These are phyloP conservation scores for Dictyostelium brefeldianum DNA, from an alignment of 78 protist species.

Conservation along the genomic window DNA sequence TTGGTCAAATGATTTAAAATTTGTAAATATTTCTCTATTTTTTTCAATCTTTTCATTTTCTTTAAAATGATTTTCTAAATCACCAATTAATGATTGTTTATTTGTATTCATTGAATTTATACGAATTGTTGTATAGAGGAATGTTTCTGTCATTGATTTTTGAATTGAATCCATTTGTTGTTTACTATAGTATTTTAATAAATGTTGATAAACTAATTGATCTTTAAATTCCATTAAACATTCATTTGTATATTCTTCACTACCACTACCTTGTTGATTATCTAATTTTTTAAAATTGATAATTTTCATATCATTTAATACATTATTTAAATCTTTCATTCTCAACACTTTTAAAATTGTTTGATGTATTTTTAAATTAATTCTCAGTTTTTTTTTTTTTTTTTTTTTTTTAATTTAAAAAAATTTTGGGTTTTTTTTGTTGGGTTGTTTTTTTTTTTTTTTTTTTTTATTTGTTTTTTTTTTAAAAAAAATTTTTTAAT, in stretches of 20 bases:
- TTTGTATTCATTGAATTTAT: background rate
- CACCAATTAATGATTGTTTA: background rate
- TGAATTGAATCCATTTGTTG: constrained; percentile 17
- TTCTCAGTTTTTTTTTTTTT: background rate
- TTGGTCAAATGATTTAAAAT: constrained; percentile 2
- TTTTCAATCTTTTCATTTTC: background rate
- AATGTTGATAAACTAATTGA: constrained; percentile 10
- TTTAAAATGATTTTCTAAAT: constrained; percentile 16
- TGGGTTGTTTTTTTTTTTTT: no score
- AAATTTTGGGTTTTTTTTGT: no score
- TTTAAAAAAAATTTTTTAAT: no score
- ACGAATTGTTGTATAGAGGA: constrained; percentile 27
- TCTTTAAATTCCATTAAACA: constrained; percentile 26
- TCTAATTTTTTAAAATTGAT: background rate
- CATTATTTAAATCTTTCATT: background rate
- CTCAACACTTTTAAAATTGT: background rate
- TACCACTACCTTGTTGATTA: background rate
- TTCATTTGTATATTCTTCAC: background rate
- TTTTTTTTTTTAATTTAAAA: background rate
- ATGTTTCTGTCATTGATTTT: background rate
- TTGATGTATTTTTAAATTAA: no score
- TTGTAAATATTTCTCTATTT: background rate
- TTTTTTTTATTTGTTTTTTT: no score
- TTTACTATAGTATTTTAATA: constrained; percentile 27
- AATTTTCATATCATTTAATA: constrained; percentile 14